Base-by-base conservation (phyloP, 768 basidiomycete species). In the Scleroderma citrinum region DNA sequence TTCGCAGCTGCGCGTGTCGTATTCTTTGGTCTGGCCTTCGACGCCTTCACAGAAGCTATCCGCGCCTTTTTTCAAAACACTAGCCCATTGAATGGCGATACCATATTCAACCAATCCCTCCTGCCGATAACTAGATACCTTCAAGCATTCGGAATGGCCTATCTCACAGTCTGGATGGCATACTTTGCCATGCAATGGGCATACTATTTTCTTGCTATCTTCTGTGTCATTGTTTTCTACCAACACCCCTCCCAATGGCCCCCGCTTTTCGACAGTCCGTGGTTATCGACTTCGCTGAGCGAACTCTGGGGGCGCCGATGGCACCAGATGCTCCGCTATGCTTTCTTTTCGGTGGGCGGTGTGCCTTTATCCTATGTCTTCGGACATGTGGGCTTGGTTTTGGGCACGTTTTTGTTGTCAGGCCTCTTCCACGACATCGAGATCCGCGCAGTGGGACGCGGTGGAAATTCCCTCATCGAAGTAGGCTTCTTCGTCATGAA, bases 241-340 rank as follows among this genome's bases (percentile, higher is more conserved):
- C 79, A 83, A 54, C 57, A 62, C 26, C 74, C 76, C 0, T 66
- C 67, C 3, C 71, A 79, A 44, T 86, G 82, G 80, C 85, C 83
- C 0, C 83, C 81, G 1, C 47, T 80, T 3, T 85, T 84, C 64
- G 63, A 76, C 46, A 37, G 66, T 5, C 85, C 85, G 3, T 86
- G 78, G 76, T 40, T 58, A 21, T 62, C 79, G 10, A 77, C 77
- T 4, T 84, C 82, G 8, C 58, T 87, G 40, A 66, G 70, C 35
- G 76, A 85, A 7, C 76, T 83, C 38, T 87, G 85, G 85, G 69
- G 76, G 0, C 63, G 55, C 41, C 69, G 79, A 19, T 87, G 84
- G 85, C 85, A 87, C 55, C 83, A 85, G 52, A 49, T 80, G 16
- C 79, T 85, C 60, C 74, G 84, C 3, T 72, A 80, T 42, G 56